phyloP scores from a whole-genome alignment of 495 filamentous ascomycete species.

The Penicillium chermesinum region DNA sequence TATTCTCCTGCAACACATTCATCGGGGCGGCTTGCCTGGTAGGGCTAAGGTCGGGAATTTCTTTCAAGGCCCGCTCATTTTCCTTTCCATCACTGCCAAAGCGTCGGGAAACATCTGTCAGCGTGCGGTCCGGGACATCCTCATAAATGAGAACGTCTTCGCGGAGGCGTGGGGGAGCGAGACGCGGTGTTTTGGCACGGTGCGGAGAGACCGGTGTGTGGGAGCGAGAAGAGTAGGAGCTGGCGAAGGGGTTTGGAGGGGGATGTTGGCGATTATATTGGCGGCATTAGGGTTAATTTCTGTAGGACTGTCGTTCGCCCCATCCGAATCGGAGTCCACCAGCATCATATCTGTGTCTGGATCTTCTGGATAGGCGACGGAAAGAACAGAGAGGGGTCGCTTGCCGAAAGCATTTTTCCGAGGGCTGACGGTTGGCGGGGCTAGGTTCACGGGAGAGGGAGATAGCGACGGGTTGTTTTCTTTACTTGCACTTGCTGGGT shows the following conservation, averaged over 20 bases:
- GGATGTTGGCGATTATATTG: slow-evolving; percentile 16
- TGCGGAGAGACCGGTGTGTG: slow-evolving; percentile 11
- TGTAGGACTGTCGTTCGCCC: slow-evolving; percentile 6
- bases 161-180: slow-evolving; percentile 26
- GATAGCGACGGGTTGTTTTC: slow-evolving; percentile 49
- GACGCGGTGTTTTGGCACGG: slow-evolving; percentile 28
- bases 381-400: slow-evolving; percentile 39
- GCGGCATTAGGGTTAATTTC: slow-evolving; percentile 28
- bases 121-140: slow-evolving; percentile 25
- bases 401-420: slow-evolving; percentile 35
- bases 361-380: slow-evolving; percentile 24
- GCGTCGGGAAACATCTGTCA: slow-evolving; percentile 14
- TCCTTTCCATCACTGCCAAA: slow-evolving; percentile 32
- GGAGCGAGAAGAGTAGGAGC: background rate
- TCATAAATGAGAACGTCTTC: slow-evolving; percentile 38
- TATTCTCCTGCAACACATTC: background rate
- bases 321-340: slow-evolving; percentile 25
- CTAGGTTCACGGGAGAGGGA: slow-evolving; percentile 29
- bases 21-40: slow-evolving; percentile 1
- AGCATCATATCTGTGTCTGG: slow-evolving; percentile 21
- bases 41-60: slow-evolving; percentile 1
- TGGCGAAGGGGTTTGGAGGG: slow-evolving; percentile 1
- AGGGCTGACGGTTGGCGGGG: slow-evolving; percentile 21
- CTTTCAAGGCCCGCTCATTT: slow-evolving; percentile 20
- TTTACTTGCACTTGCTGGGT: slow-evolving; percentile 33